A percentile compares a stretch with the other conserved stretches of the same genome.
These are phyloP conservation scores for Sugiyamaella japonica DNA, from an alignment of 1,139 yeast species.

Conservation along the genomic window DNA sequence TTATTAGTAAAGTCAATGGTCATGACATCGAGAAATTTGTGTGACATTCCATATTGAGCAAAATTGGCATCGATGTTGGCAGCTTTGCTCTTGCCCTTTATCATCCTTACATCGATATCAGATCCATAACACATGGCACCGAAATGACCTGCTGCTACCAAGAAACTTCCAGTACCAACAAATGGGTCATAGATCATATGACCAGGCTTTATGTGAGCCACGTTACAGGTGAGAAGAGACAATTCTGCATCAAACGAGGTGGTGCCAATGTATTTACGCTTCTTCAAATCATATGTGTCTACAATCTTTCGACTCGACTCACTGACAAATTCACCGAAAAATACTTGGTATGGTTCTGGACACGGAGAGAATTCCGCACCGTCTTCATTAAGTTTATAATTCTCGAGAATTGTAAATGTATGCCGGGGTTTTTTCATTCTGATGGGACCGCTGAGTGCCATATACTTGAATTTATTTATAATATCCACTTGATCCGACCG, in stretches of 20 bases:
- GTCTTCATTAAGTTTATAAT: conserved; percentile 52
- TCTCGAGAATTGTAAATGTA: conserved; percentile 70
- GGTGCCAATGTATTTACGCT: conserved; percentile 88
- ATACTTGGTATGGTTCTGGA: conserved; percentile 52
- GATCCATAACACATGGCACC: conserved; percentile 85
- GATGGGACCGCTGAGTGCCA: conserved; percentile 76
- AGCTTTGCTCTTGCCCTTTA: conserved; percentile 59
- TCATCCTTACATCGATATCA: conserved; percentile 85
- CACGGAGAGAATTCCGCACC: conserved; percentile 48
- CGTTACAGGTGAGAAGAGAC: conserved; percentile 79
- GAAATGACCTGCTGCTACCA: conserved; percentile 83
- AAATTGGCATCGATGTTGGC: conserved; percentile 63
- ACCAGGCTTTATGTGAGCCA: conserved; percentile 70
- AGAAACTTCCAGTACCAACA: conserved; percentile 94
- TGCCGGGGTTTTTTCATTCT: conserved; percentile 77
- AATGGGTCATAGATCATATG: conserved; percentile 88
- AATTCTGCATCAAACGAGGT: conserved; percentile 86
- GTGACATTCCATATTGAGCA: conserved; percentile 63
- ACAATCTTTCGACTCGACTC: conserved; percentile 67
- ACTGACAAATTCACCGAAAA: conserved; percentile 76
- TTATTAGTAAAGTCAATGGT: conserved; percentile 96
- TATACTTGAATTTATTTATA: conserved; percentile 70
- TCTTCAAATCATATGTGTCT: conserved; percentile 78
- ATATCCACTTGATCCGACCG: conserved; percentile 56
- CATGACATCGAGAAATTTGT: conserved; percentile 67